phyloP scores from a whole-genome alignment of 306 rosid species.

The Albizia julibrissin region DNA sequence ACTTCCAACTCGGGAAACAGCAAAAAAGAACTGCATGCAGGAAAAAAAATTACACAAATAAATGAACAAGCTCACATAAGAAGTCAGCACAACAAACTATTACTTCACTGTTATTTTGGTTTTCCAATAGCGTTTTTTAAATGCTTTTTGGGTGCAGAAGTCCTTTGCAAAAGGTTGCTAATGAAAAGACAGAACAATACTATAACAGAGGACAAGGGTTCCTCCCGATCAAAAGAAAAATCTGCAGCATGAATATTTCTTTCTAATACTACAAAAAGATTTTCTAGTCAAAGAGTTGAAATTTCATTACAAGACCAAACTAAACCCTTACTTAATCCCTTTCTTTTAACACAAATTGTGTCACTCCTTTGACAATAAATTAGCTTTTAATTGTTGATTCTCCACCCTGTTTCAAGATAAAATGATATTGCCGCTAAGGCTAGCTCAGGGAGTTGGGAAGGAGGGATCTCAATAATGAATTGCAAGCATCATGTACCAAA shows the following conservation, averaged over 20 bases:
- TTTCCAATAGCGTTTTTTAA: not conserved
- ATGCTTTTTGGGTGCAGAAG: not conserved
- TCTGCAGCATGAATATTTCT: not conserved
- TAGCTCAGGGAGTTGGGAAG: not conserved
- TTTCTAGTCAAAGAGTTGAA: not conserved
- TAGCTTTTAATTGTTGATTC: not conserved
- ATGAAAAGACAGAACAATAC: not conserved
- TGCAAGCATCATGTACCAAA: not conserved
- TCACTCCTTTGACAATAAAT: not conserved
- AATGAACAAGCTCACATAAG: slow-evolving; percentile 17
- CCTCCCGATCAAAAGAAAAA: not conserved
- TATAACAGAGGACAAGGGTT: not conserved
- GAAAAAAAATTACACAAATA: not conserved
- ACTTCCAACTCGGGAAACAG: slow-evolving; percentile 98
- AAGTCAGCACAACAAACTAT: not conserved
- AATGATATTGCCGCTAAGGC: not conserved
- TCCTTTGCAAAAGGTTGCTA: not conserved
- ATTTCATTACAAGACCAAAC: not conserved
- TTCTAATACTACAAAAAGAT: not conserved
- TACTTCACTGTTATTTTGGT: slow-evolving; percentile 1
- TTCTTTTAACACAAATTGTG: not conserved
- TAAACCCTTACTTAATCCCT: not conserved
- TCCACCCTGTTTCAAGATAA: not conserved
- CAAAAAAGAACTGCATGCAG: slow-evolving; percentile 84
- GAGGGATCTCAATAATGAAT: not conserved